A percentile compares a stretch with the other conserved stretches of the same genome.
phyloP scores from a whole-genome alignment of 371 early-diverging fungal genomes.

The Apophysomyces variabilis region DNA sequence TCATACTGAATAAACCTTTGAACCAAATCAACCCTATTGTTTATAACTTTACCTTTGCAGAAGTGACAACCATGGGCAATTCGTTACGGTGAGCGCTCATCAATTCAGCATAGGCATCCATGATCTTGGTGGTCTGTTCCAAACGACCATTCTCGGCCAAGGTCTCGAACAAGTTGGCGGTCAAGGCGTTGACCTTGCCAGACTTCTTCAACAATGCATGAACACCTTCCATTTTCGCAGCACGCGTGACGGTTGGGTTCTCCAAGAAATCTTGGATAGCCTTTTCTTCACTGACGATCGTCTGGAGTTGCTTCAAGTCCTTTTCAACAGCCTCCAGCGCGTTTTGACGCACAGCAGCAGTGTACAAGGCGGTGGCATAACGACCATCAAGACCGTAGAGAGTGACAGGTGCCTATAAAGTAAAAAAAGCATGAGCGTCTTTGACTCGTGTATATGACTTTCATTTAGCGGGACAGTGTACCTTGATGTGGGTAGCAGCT shows the following conservation, averaged over 20 bases:
- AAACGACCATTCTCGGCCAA: slow-evolving; percentile 95
- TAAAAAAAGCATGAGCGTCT: neutral
- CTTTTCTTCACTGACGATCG: slow-evolving; percentile 74
- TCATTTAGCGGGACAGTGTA: slow-evolving; percentile 23
- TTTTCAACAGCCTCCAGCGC: slow-evolving; percentile 84
- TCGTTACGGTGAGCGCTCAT: slow-evolving; percentile 95
- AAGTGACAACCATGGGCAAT: slow-evolving; percentile 87
- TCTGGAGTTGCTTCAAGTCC: slow-evolving; percentile 77
- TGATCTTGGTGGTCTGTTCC: slow-evolving; percentile 82
- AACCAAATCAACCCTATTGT: neutral
- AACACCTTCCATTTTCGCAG: slow-evolving; percentile 80
- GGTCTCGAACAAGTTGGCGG: slow-evolving; percentile 88
- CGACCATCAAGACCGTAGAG: slow-evolving; percentile 96
- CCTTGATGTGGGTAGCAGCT: slow-evolving; percentile 53
- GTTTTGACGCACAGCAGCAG: slow-evolving; percentile 90
- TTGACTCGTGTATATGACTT: slow-evolving; percentile 10
- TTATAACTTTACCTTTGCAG: slow-evolving; percentile 70
- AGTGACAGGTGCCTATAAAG: slow-evolving; percentile 75
- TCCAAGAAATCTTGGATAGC: slow-evolving; percentile 77
- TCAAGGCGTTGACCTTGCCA: slow-evolving; percentile 78
- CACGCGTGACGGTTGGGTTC: slow-evolving; percentile 85
- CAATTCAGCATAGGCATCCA: slow-evolving; percentile 78
- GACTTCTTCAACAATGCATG: slow-evolving; percentile 59
- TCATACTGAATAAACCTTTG: neutral
- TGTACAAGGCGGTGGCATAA: slow-evolving; percentile 96